These are phyloP conservation scores for Helotiales sp. DNA, from an alignment of 2,329 filamentous ascomycete species.

Conservation along the genomic window DNA sequence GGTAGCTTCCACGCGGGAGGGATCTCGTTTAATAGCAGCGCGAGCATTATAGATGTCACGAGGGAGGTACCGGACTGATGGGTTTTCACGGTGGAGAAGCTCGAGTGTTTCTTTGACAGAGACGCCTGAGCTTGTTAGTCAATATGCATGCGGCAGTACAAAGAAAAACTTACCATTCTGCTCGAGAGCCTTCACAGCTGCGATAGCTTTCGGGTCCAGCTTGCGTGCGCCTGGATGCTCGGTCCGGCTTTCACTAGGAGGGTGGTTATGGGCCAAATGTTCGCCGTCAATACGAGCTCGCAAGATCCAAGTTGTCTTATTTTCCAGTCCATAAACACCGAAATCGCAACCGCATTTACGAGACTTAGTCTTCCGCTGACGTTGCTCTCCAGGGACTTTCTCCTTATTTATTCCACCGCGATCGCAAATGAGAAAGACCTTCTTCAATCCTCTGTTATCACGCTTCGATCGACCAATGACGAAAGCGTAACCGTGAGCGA, in stretches of 20 bases:
- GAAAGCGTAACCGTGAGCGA: constrained; percentile 69
- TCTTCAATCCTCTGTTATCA: constrained; percentile 69
- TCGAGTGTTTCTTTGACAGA: constrained; percentile 70
- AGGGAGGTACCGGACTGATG: constrained; percentile 65
- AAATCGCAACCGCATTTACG: constrained; percentile 72
- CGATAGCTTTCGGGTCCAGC: constrained; percentile 70
- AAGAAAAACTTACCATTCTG: constrained; percentile 60
- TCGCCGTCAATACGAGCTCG: constrained; percentile 64
- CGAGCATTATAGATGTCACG: constrained; percentile 71
- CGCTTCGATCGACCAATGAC: constrained; percentile 69
- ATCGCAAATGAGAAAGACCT: constrained; percentile 71
- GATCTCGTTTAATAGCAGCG: constrained; percentile 69
- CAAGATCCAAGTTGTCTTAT: constrained; percentile 69
- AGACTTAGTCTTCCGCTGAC: constrained; percentile 68
- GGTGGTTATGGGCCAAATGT: constrained; percentile 67
- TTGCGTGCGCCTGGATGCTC: constrained; percentile 69
- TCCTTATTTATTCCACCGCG: constrained; percentile 67
- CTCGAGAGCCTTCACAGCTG: constrained; percentile 68
- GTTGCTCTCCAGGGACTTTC: constrained; percentile 43
- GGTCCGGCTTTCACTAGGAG: constrained; percentile 69
- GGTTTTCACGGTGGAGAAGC: constrained; percentile 67
- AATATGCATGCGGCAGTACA: not conserved
- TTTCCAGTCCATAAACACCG: constrained; percentile 72
- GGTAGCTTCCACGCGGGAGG: constrained; percentile 63
- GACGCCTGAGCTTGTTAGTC: constrained; percentile 56